Evolutionary conservation across 352 stramenopile species (phyloP).

Genomic region (Pythium grandisporangium): DNA sequence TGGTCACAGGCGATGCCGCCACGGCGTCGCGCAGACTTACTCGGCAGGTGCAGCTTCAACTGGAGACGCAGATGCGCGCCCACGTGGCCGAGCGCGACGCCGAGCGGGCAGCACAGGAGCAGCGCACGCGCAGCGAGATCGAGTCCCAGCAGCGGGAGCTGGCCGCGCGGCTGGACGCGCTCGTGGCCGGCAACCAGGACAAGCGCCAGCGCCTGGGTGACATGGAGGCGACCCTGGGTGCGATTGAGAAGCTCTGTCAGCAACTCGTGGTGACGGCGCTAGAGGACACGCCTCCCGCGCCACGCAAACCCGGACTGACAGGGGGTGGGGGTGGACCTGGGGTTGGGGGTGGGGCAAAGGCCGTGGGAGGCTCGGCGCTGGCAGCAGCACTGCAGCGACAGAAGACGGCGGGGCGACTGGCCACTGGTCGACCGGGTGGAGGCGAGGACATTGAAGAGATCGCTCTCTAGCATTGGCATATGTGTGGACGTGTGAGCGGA

Average conservation of each 20-base stretch:
- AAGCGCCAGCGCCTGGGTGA: conserved; percentile 50
- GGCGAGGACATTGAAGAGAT: conserved; percentile 40
- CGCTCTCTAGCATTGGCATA: conserved; percentile 14
- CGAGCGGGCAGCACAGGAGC: conserved; percentile 9
- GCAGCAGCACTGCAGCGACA: conserved; percentile 21
- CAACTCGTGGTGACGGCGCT: conserved; percentile 47
- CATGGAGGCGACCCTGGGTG: conserved; percentile 41
- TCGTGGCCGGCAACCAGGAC: conserved; percentile 45
- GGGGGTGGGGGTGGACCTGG: no score
- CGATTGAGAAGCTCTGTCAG: conserved; percentile 60
- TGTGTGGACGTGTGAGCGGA: no score
- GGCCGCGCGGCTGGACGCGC: conserved; percentile 20
- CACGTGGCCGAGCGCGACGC: conserved; percentile 8
- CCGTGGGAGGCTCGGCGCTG: no score
- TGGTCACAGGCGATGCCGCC: neutral
- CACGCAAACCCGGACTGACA: no score
- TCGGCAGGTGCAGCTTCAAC: conserved; percentile 26
- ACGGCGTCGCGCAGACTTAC: conserved; percentile 38
- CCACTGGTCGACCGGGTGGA: conserved; percentile 3
- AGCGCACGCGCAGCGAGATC: conserved; percentile 16
- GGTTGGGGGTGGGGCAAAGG: no score
- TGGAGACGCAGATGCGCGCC: conserved; percentile 32
- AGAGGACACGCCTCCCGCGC: conserved; percentile 9
- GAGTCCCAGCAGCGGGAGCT: conserved; percentile 31
- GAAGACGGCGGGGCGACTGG: conserved; percentile 8